Base-by-base conservation (phyloP, 805 yeast genomes). In the Lipomyces yamadae region DNA sequence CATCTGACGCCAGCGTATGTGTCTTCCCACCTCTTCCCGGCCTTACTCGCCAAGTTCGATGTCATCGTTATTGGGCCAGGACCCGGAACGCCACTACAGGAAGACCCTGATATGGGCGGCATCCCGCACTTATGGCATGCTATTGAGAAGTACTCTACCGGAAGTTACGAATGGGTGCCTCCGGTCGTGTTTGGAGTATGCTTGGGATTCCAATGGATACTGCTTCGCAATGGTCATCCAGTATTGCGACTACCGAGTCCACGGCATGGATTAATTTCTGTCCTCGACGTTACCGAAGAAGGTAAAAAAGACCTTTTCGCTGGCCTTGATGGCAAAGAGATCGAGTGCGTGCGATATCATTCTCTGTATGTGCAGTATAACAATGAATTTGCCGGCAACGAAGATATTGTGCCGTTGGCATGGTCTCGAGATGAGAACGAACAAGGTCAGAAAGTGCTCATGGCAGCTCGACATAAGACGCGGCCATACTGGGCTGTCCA, bases 11-110 rank as follows among this genome's bases (percentile, higher is more conserved):
- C 64, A 4, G 18, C 32, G 18, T 8, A 29, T 45, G 87, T 88
- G 75, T 92, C 90, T 74, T 78, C 88, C 0, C 78, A 59, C 10
- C 66, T 76, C 52, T 79, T 89, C 59, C 71, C 72, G 4, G 66
- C 73, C 1, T 81, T 83, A 65, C 74, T 91, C 24, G 80, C 82
- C 0, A 74, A 80, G 6, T 87, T 91, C 71, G 91, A 90, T 65
- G 92, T 92, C 42, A 81, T 95, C 2, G 86, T 95, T 0, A 82
- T 95, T 7, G 99, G 99, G 0, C 99, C 99, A 0, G 99, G 99
- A 0, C 99, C 99, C 0, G 99, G 99, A 0, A 86, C 90, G 72
- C 99, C 99, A 0, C 77, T 78, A 0, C 79, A 80, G 72, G 74
- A 83, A 3, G 32, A 29, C 3, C 71, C 74, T 1, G 98, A 93